A percentile compares a stretch with the other conserved stretches of the same genome.
Evolutionary conservation across 768 basidiomycete species (phyloP).

Genomic region (Pleurotus ostreatus): DNA sequence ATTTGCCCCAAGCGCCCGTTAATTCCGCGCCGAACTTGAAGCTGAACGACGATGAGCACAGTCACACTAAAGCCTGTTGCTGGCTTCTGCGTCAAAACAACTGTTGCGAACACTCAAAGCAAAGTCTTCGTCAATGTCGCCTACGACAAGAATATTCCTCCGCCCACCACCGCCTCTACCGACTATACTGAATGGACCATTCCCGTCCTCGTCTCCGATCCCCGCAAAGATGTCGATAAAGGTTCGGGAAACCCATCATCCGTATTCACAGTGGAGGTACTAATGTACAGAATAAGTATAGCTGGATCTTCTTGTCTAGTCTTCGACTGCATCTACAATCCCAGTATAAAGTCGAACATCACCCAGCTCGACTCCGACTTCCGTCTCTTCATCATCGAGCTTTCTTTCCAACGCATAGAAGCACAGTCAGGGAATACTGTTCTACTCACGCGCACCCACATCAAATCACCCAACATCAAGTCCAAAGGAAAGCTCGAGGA

Average conservation of each 20-base stretch:
- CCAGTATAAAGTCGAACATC: slow-evolving; percentile 52
- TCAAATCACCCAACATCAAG: slow-evolving; percentile 72
- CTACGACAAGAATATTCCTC: slow-evolving; percentile 65
- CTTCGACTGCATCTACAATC: slow-evolving; percentile 69
- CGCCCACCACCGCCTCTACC: slow-evolving; percentile 60
- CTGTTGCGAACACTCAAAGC: slow-evolving; percentile 28
- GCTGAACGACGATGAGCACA: background rate
- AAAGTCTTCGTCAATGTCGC: slow-evolving; percentile 78
- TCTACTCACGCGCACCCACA: slow-evolving; percentile 59
- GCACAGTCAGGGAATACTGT: slow-evolving; percentile 43
- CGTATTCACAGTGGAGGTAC: too few relatives aligned
- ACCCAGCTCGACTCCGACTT: slow-evolving; percentile 52
- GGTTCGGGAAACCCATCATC: slow-evolving; percentile 30
- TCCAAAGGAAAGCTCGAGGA: slow-evolving; percentile 67
- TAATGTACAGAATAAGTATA: slow-evolving; percentile 19
- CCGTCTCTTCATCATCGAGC: slow-evolving; percentile 67
- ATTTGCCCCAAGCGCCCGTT: too few relatives aligned
- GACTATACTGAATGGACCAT: slow-evolving; percentile 56
- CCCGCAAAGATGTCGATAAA: slow-evolving; percentile 64
- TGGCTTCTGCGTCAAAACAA: slow-evolving; percentile 71
- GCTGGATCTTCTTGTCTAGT: slow-evolving; percentile 69
- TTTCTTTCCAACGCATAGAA: slow-evolving; percentile 66
- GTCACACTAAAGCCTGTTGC: slow-evolving; percentile 51
- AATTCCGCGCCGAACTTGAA: too few relatives aligned
- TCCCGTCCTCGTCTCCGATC: slow-evolving; percentile 69